Percentiles rank a stretch among this genome's conserved stretches.
phyloP scores from a whole-genome alignment of 306 rosid species.

The Ochetophila trinervis region DNA sequence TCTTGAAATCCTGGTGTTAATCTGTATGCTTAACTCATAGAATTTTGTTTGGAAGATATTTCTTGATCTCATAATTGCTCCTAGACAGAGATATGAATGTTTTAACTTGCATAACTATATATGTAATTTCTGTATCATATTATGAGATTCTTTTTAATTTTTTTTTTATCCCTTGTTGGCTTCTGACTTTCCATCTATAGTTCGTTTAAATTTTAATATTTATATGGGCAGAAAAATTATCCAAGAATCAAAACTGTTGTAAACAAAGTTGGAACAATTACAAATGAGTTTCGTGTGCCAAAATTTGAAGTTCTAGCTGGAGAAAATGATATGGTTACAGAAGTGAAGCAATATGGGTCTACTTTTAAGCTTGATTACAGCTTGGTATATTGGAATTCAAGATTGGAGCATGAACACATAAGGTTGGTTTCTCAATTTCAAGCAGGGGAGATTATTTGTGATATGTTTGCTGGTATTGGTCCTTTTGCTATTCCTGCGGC shows the following conservation, averaged over 20 bases:
- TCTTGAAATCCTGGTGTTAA: too few species aligned
- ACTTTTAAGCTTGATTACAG: constrained; percentile 88
- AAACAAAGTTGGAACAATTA: constrained; percentile 86
- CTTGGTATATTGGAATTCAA: constrained; percentile 95
- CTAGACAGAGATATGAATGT: too few species aligned
- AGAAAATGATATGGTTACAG: constrained; percentile 72
- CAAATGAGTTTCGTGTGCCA: constrained; percentile 91
- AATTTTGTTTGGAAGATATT: too few species aligned
- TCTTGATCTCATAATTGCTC: too few species aligned
- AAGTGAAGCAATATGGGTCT: constrained; percentile 93
- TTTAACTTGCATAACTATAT: not conserved
- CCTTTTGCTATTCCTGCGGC: constrained; percentile 97
- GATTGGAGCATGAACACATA: constrained; percentile 92
- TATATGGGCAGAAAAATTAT: constrained; percentile 69
- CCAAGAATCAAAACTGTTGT: constrained; percentile 90
- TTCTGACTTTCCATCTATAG: not conserved
- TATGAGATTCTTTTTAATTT: not conserved
- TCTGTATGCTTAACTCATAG: too few species aligned
- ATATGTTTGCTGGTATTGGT: constrained; percentile 98
- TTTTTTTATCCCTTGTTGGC: constrained; percentile 7
- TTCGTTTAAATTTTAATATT: not conserved
- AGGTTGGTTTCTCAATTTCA: constrained; percentile 77
- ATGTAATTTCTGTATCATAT: not conserved
- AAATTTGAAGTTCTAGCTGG: constrained; percentile 83
- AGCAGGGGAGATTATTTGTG: constrained; percentile 77